Evolutionary conservation across 495 filamentous ascomycete genomes (phyloP).

Genomic region (Hypoxylon fuscum): DNA sequence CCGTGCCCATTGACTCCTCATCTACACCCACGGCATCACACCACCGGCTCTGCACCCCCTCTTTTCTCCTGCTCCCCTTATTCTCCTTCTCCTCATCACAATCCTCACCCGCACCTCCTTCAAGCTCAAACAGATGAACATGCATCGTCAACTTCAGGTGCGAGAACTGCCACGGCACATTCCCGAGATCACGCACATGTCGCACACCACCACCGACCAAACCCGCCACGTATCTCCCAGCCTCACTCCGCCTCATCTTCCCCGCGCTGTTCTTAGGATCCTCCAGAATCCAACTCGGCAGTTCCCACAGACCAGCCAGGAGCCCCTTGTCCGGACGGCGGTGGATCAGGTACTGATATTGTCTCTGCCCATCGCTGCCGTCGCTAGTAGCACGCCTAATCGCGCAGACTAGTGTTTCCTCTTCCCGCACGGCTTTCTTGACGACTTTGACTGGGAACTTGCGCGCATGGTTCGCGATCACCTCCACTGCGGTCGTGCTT

Average conservation of each 20-base stretch:
- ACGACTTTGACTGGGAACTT: constrained; percentile 52
- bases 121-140: constrained; percentile 52
- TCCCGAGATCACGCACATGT: constrained; percentile 48
- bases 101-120: constrained; percentile 19
- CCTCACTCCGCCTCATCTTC: constrained; percentile 35
- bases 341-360: constrained; percentile 53
- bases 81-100: background rate
- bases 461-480: constrained; percentile 48
- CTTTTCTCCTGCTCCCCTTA: too few relatives aligned
- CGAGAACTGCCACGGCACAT: constrained; percentile 57
- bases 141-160: constrained; percentile 59
- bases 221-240: constrained; percentile 35
- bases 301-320: constrained; percentile 57
- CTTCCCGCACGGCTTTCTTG: constrained; percentile 54
- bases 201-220: constrained; percentile 26
- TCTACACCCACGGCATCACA: constrained; percentile 43
- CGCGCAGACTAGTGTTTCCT: constrained; percentile 56
- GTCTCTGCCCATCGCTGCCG: constrained; percentile 45
- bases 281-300: constrained; percentile 50
- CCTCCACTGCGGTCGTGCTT: constrained; percentile 31
- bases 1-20: constrained; percentile 56
- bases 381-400: too few relatives aligned
- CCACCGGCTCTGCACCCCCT: constrained; percentile 45
- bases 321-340: constrained; percentile 55
- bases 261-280: constrained; percentile 30